phyloP scores from a whole-genome alignment of 805 yeast species.

The Yueomyces sp. region DNA sequence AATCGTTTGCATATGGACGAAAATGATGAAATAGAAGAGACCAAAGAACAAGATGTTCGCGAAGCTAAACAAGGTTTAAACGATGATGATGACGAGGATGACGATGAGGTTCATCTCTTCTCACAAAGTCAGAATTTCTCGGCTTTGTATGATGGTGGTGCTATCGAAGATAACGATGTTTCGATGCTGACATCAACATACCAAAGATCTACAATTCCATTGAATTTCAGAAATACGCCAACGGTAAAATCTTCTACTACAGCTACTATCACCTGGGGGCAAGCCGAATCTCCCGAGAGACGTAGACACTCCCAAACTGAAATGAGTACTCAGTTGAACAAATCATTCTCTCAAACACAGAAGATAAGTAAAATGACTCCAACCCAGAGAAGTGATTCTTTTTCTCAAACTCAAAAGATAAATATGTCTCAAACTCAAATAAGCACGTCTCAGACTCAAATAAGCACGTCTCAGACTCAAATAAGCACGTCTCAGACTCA shows the following conservation, averaged over 20 bases:
- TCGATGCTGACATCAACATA: not conserved
- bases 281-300: not conserved
- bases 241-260: not conserved
- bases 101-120: not conserved
- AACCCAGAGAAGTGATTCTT: too few species aligned
- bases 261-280: not conserved
- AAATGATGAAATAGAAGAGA: not conserved
- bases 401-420: too few species aligned
- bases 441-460: too few species aligned
- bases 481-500: too few species aligned
- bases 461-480: too few species aligned
- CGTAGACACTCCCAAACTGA: too few species aligned
- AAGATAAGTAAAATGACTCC: too few species aligned
- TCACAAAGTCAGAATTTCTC: conserved; percentile 7
- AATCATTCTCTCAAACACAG: too few species aligned
- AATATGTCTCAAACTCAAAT: too few species aligned
- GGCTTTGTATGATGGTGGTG: conserved; percentile 14
- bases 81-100: not conserved
- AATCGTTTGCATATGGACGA: conserved; percentile 9
- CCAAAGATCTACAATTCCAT: not conserved
- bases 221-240: not conserved
- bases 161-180: conserved; percentile 3
- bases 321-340: too few species aligned
- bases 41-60: too few species aligned
- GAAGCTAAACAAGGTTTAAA: not conserved